Base-by-base conservation (phyloP, 2,329 filamentous ascomycete species). In the Ophiostoma novo-ulmi region DNA sequence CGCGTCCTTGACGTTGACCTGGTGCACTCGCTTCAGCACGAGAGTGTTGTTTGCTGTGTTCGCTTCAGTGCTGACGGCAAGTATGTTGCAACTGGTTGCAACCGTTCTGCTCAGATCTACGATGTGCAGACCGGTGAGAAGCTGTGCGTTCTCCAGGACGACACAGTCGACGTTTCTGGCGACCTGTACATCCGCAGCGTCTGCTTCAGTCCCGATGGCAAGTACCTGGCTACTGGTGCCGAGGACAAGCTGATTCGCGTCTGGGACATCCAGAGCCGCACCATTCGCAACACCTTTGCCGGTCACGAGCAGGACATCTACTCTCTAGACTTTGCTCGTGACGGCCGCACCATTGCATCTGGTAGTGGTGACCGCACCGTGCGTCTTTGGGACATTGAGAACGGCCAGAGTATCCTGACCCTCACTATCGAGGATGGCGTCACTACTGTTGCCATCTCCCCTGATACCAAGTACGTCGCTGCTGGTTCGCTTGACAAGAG, bases 251-350 rank as follows among this genome's bases (percentile, higher is more conserved):
- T 97, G 77, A 98, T 99, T 78, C 86, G 95, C 76, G 93, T 99
- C 69, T 99, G 95, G 95, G 95, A 99, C 79, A 98, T 99, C 75
- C 85, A 87, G 70, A 86, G 83, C 71, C 87, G 93, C 75, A 89
- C 88, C 10, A 98, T 99, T 78, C 92, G 93, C 77, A 93, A 95
- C 78, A 93, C 93, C 55, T 98, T 99, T 81, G 86, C 89, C n/a
- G 95, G 95, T 35, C 95, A 99, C 80, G 95, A 99, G 80, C 94
- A 99, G 80, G 95, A 99, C 75, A 99, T 99, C 74, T 98, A 98
- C 81, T 97, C 92, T 5, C 85, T 98, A 5, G 95, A 98, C 80
- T 99, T 97, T 80, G 92, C 94, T 41, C 90, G 93, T 61, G 96
- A 97, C 76, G 94, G 94, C 52, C 91, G 93, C 70, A 93, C 93